Evolutionary conservation across 352 stramenopile species (phyloP), one percentile per base, ranked within the genome.

Genomic region (Peronosclerospora sorghi): DNA sequence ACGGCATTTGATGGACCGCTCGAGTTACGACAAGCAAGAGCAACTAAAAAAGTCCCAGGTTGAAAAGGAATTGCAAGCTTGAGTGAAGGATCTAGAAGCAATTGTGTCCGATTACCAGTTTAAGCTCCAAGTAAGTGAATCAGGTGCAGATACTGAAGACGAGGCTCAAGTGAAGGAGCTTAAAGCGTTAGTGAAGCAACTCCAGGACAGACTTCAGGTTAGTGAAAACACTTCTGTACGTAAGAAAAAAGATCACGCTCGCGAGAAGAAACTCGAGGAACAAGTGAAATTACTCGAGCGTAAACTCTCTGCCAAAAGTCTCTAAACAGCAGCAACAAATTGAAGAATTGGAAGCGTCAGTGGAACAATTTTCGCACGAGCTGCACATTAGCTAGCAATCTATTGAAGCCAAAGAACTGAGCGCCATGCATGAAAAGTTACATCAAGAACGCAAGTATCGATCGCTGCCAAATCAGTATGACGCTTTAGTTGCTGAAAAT

Each of bases 391-490:
- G 45, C 10, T 42, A 73, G 37, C 51, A 81, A 32, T 58, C 52
- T 34, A 50, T 51, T 0, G 32, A 42, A 14, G 68, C 54, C 26
- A 81, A 56, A 21, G 62, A 81, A 13, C 68, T 78, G 29, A 62
- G 56, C 15, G 15, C 49, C 8, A 52, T 77, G 46, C 68, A 81
- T 19, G 68, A 81, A 43, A 72, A 66, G 10, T 46, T 81, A 23
- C 62, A 73, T 35, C 69, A 60, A 32, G 68, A 78, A 37, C 63
- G 68, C 23, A 63, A 78, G 10, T 36, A 62, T 18, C 68, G 65
- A 27, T 53, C 63, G 0, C 23, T 73, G 26, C 63, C 75, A 46
- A 27, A 37, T 5, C 56, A 41, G 14, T 59, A 43, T 10, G 61
- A 75, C 13, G 49, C 9, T 8, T 42, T 74, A 35, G 48, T 41